Percentiles rank a stretch among this genome's conserved stretches.
Evolutionary conservation across 2,329 filamentous ascomycete species (phyloP).

Genomic region (Cordyceps tenuipes): DNA sequence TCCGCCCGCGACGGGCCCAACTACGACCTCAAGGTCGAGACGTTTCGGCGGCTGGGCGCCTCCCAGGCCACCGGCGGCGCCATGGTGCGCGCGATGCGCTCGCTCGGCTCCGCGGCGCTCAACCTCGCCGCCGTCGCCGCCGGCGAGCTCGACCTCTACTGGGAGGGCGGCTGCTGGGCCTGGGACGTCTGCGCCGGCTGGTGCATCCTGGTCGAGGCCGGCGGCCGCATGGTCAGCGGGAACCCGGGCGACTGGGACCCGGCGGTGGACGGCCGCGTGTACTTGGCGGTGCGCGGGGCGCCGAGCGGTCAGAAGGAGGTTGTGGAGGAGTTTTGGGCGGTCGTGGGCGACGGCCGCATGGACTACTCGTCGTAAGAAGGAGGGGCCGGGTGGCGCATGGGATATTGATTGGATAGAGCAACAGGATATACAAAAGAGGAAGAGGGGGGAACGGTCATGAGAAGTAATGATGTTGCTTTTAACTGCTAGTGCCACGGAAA

Average conservation of each 20-base stretch:
- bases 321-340: constrained; percentile 55
- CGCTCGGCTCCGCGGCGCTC: constrained; percentile 63
- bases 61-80: constrained; percentile 54
- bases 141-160: constrained; percentile 65
- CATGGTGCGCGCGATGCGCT: constrained; percentile 71
- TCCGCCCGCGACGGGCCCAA: constrained; percentile 59
- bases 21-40: constrained; percentile 59
- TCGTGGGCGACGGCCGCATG: constrained; percentile 47
- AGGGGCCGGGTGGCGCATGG: not conserved
- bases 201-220: constrained; percentile 67
- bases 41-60: constrained; percentile 54
- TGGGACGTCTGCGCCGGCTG: constrained; percentile 82
- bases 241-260: constrained; percentile 67
- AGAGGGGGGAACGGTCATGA: not conserved
- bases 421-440: not conserved
- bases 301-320: constrained; percentile 52
- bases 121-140: constrained; percentile 66
- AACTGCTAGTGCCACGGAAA: not conserved
- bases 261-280: constrained; percentile 49
- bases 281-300: constrained; percentile 55
- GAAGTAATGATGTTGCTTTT: not conserved
- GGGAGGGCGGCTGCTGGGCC: constrained; percentile 78
- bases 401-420: not conserved
- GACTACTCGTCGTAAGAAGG: constrained; percentile 30
- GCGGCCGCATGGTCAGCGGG: constrained; percentile 62